phyloP scores from a whole-genome alignment of 352 stramenopile genomes.

The Globisporangium spinosum region DNA sequence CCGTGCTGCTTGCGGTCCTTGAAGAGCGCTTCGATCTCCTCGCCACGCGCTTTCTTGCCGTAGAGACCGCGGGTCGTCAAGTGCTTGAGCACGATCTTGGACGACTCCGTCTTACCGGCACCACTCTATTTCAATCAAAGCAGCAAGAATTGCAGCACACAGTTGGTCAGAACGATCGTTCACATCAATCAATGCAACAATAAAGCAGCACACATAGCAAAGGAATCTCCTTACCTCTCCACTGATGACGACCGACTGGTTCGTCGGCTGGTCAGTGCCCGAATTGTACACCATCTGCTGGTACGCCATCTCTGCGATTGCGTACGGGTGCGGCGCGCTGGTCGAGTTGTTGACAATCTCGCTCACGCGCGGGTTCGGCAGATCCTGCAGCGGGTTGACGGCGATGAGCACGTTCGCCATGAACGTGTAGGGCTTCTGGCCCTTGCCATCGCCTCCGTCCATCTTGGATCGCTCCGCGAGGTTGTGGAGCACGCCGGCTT shows the following conservation, averaged over 20 bases:
- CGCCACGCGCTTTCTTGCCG: constrained; percentile 72
- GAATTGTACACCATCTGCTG: constrained; percentile 91
- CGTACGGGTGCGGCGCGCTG: constrained; percentile 79
- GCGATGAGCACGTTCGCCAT: constrained; percentile 93
- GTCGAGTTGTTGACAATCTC: constrained; percentile 72
- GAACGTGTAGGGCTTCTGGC: constrained; percentile 89
- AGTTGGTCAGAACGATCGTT: background rate
- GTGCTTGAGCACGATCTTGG: constrained; percentile 89
- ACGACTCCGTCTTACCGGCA: constrained; percentile 88
- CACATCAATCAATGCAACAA: background rate
- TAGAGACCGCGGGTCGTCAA: constrained; percentile 85
- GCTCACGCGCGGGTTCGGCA: constrained; percentile 77
- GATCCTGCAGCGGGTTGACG: constrained; percentile 86
- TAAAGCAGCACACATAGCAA: background rate
- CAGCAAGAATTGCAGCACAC: background rate
- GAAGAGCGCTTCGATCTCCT: constrained; percentile 64
- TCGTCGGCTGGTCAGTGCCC: constrained; percentile 78
- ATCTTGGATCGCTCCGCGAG: constrained; percentile 89
- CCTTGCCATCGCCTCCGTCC: constrained; percentile 59
- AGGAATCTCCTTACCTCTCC: constrained; percentile 34
- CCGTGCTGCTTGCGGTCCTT: constrained; percentile 48
- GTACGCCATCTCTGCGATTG: constrained; percentile 88
- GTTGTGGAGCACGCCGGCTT: constrained; percentile 94
- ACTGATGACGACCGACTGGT: constrained; percentile 86
- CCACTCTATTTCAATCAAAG: constrained; percentile 37